Evolutionary conservation across 495 filamentous ascomycete species (phyloP).

Genomic region (Oidiodendron maius): DNA sequence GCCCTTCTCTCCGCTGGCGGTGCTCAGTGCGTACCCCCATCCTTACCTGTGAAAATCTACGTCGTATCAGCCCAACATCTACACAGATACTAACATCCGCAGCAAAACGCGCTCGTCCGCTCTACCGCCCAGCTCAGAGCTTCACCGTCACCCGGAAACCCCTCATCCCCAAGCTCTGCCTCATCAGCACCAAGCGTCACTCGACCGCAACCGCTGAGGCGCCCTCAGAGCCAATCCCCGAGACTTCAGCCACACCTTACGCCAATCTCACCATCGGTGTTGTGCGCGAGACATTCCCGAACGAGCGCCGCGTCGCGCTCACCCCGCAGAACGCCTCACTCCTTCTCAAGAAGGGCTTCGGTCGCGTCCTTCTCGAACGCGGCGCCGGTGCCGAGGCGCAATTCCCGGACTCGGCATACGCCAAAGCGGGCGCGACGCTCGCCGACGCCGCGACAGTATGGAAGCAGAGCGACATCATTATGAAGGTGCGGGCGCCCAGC

Average conservation of each 20-base stretch:
- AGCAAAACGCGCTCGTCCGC: constrained; percentile 14
- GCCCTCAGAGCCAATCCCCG: constrained; percentile 1
- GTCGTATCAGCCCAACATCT: too few relatives aligned
- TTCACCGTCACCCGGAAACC: constrained; percentile 12
- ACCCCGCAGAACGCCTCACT: constrained; percentile 74
- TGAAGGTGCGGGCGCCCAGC: constrained; percentile 72
- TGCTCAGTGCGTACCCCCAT: constrained; percentile 7
- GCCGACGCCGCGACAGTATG: constrained; percentile 57
- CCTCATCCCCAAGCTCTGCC: not conserved
- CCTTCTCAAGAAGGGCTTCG: constrained; percentile 73
- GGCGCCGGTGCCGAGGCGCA: constrained; percentile 70
- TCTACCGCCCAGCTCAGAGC: constrained; percentile 15
- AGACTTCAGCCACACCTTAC: constrained; percentile 45
- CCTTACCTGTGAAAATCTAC: not conserved
- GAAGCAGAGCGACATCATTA: constrained; percentile 63
- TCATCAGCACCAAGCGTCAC: constrained; percentile 5
- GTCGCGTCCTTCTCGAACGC: constrained; percentile 64
- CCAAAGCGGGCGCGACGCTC: constrained; percentile 63
- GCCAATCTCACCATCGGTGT: constrained; percentile 62
- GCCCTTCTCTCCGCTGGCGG: constrained; percentile 3
- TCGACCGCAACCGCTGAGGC: constrained; percentile 5
- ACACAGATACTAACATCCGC: not conserved
- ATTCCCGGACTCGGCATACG: constrained; percentile 65
- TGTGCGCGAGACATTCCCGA: constrained; percentile 61
- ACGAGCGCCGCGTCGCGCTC: constrained; percentile 73